These are phyloP conservation scores for Paramecium sonneborni DNA, from an alignment of 73 alveolate genomes.

Conservation along the genomic window DNA sequence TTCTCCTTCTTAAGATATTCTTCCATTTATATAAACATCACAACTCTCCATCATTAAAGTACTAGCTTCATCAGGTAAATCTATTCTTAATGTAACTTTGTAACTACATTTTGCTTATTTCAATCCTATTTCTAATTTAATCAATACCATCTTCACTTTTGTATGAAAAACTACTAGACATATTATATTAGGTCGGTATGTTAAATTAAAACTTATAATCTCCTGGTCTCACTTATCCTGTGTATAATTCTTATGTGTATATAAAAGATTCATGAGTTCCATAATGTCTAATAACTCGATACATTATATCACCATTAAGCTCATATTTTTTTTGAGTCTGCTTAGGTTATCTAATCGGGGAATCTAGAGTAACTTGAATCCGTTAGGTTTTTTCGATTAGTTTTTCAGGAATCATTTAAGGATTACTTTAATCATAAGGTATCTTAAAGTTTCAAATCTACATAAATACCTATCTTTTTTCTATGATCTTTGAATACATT, in stretches of 20 bases:
- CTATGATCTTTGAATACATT: neutral
- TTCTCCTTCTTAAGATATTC: neutral
- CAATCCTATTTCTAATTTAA: neutral
- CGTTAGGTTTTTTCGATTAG: neutral
- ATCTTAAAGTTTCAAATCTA: neutral
- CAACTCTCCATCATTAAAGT: neutral
- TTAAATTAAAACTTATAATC: conserved; percentile 35
- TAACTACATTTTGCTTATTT: conserved; percentile 7
- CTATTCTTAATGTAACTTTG: neutral
- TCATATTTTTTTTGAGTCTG: conserved; percentile 37
- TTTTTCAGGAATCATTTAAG: conserved; percentile 38
- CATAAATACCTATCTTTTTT: neutral
- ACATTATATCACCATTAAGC: neutral
- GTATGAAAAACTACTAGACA: neutral
- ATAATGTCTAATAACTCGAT: conserved; percentile 27
- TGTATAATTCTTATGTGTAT: neutral
- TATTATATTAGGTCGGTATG: neutral
- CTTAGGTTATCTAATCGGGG: neutral
- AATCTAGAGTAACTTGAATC: neutral
- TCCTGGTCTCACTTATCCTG: conserved; percentile 9
- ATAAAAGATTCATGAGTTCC: conserved; percentile 11
- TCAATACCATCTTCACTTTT: conserved; percentile 46
- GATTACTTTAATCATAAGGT: conserved; percentile 37
- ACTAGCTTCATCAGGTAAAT: neutral
- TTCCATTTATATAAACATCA: conserved; percentile 22